Base-by-base conservation (phyloP, 768 basidiomycete genomes). In the Tulasnella sp. region DNA sequence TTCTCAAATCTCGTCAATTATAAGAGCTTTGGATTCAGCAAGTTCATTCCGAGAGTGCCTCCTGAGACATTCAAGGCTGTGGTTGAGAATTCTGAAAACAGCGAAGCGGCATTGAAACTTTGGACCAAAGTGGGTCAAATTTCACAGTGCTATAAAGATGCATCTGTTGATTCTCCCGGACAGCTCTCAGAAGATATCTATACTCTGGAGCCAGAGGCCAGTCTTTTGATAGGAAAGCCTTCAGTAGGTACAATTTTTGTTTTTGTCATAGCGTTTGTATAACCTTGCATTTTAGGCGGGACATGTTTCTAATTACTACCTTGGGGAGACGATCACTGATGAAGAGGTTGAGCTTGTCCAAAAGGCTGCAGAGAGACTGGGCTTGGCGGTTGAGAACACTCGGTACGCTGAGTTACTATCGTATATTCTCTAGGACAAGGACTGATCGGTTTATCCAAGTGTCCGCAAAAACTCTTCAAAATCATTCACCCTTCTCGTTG, bases 301-400 rank as follows among this genome's bases (percentile, higher is more conserved):
- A 0, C 85, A 90, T 53, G 62, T 86, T 46, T 84, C 81, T 27
- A 86, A 88, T 62, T 92, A 91, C 64, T 92, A 92, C 61, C 76
- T 81, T 24, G 86, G 85, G 54, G 62, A 54, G 7, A 55, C 73
- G 8, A 76, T 82, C 19, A 71, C 73, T n/a, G 83, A 88, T 54
- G 76, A 77, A 0, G 89, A 90, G 61, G 85, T 89, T 5, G 76
- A 78, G 20, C 72, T 73, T 1, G 74, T 91, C 20, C 88, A 90
- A 62, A 69, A 68, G 6, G 78, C 78, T 1, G 80, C 83, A 2
- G 89, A 91, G 65, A 76, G 76, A 54, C 69, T 83, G 25, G 76
- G 72, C n/a, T 63, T 91, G 43, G 81, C 85, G 55, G 73, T 86
- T 8, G 62, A 89, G 53, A 90, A 90, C 62, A 91, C 88, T 8